Evolutionary conservation across 2,329 filamentous ascomycete genomes (phyloP), one percentile per base, ranked within the genome.

Genomic region (Microcyclosporella mali): DNA sequence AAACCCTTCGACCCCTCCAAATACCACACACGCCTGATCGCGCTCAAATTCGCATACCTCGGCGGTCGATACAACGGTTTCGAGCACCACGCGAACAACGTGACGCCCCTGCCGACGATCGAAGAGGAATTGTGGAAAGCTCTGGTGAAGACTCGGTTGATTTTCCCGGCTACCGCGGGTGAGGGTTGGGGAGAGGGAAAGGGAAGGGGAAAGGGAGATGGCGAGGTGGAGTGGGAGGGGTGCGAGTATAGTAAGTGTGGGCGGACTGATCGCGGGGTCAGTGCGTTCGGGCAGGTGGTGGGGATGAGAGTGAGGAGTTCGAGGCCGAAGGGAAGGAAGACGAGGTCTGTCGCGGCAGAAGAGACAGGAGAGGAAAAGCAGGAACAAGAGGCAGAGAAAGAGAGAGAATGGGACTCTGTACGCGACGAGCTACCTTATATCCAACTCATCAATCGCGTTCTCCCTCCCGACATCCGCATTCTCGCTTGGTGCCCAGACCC

Each of bases 201-300:
- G 56, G 40, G 53, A 47, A 2, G 53, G 59, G 14, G 46, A 51
- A 35, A 57, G 33, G 39, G 66, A 69, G 14, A n/a, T n/a, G 72
- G 78, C 8, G 64, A 68, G 28, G 66, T 95, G 18, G 83, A 86
- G 64, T 95, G 88, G 76, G 80, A 85, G 27, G 82, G 82, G 6
- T 89, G 81, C 64, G 85, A 94, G 48, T 98, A 97, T 65, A 88
- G 85, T 28, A 98, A 98, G 66, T 95, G 90, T 60, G 92, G 92
- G 2, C 76, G 92, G 50, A 98, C 92, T 14, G 92, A 98, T 63
- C 76, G 81, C 41, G 92, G 92, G 10, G 92, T 98, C 28, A 95
- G 88, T 65, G 89, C 92, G 2, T 98, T 98, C 69, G 92, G 92
- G 0, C 92, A 98, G 70, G 92, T 98, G 44, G 81, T 98, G 58